Evolutionary conservation across 768 basidiomycete genomes (phyloP).

Genomic region (Serendipita sp.): DNA sequence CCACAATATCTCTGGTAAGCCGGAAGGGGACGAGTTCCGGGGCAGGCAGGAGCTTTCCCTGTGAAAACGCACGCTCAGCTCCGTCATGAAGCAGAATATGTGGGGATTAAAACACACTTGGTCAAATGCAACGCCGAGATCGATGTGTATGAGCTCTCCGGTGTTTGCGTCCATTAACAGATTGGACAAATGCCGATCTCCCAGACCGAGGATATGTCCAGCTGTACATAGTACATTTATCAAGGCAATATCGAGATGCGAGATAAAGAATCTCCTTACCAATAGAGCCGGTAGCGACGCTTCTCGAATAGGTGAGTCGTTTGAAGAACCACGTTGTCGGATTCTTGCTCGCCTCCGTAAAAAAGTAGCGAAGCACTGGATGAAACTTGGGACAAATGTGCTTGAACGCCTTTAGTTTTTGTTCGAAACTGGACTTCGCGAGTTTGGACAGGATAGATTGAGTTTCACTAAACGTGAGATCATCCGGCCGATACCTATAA

Average conservation of each 20-base stretch:
- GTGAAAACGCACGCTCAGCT: conserved; percentile 6
- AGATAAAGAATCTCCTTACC: not conserved
- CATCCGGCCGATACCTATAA: conserved; percentile 52
- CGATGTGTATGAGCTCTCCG: conserved; percentile 90
- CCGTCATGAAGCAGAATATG: not conserved
- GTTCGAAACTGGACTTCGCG: not conserved
- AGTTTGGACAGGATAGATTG: not conserved
- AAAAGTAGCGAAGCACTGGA: conserved; percentile 90
- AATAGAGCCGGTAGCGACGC: conserved; percentile 86
- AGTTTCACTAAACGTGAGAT: conserved; percentile 24
- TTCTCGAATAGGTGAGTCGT: conserved; percentile 79
- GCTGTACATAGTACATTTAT: conserved; percentile 25
- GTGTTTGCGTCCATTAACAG: conserved; percentile 71
- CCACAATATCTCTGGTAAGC: conserved; percentile 84
- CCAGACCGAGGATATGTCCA: conserved; percentile 81
- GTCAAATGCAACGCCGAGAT: conserved; percentile 93
- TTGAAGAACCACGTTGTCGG: conserved; percentile 88
- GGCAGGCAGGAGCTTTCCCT: conserved; percentile 67
- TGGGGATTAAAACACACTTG: conserved; percentile 38
- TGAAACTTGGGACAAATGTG: conserved; percentile 34
- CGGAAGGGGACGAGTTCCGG: conserved; percentile 92
- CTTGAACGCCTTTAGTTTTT: conserved; percentile 19
- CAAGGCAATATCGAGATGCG: not conserved
- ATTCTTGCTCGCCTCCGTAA: conserved; percentile 75
- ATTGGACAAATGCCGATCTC: conserved; percentile 85